Base-by-base conservation (phyloP, 768 basidiomycete species). In the Mycena amicta region DNA sequence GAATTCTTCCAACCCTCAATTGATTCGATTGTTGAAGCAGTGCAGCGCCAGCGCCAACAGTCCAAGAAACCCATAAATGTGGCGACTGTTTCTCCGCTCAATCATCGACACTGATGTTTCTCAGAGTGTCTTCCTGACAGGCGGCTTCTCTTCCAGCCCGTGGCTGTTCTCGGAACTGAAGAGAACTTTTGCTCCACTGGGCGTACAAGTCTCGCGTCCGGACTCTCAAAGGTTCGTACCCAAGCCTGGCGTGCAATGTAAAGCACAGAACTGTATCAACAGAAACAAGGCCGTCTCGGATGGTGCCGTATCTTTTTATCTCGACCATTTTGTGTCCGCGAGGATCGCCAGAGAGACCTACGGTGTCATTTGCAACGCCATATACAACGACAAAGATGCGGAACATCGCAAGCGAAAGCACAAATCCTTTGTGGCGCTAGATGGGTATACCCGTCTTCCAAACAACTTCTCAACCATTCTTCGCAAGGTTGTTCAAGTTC, bases 1-100 rank as follows among this genome's bases (percentile, higher is more conserved):
- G 64, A 68, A 0, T 75, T 80, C 43, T 83, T 83, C 52, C 72
- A 78, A 41, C 78, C 77, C 13, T 80, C 80, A 0, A 67, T 81
- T 4, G 51, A 69, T 18, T 71, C 63, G 13, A 76, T 75, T 28
- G 67, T 71, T 3, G 71, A 72, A 11, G 74, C 75, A 5, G 72
- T 82, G 43, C 64, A 55, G 50, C 64, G 68, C 3, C 74, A 76
- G 56, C 65, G 69, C 39, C 63, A 8, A 8, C 8, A 37, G 8
- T 37, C 33, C 18, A 37, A 18, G 11, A 37, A 37, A 18, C 33
- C 33, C 8, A 37, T 37, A 8, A 37, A 37, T 8, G 33, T 37
- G 18, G 33, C 33, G 33, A 18, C 18, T 37, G 18, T 37, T 37
- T 37, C 33, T 8, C 33, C 33, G 18, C 8, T 37, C 11, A 8